Evolutionary conservation across 371 early-diverging fungal genomes (phyloP), one percentile per base, ranked within the genome.

Genomic region (Coemansia sp.): DNA sequence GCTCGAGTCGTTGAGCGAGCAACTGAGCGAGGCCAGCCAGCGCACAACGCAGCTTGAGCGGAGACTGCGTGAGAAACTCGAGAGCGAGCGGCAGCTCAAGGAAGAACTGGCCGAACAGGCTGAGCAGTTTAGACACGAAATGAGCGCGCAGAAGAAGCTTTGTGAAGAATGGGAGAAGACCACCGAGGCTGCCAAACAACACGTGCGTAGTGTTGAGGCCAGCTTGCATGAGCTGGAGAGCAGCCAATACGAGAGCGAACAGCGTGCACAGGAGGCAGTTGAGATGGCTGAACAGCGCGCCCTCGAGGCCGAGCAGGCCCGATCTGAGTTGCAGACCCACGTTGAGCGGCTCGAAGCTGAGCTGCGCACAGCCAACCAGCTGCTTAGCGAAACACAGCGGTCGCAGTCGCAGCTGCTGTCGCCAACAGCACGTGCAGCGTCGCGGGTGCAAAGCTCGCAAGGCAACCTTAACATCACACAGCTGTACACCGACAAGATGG

Each of bases 61-160:
- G 7, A 52, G 80, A 7, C 68, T 82, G 51, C 62, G 77, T 18
- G 57, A 58, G 18, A 66, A 65, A 37, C 29, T 61, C 26, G 74
- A 81, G 37, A 80, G 82, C 61, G 66, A 79, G 59, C 77, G 84
- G 37, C 83, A 82, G 64, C 80, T 84, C 5, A 74, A 84, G 58
- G 81, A 84, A 48, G 80, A 82, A 60, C 71, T 69, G 18, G 64
- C 84, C 4, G 72, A 81, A n/a, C 69, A 77, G 58, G 83, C 85
- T 47, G 85, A 86, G 61, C 83, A 84, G 62, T 91, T 90, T 80
- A 80, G 82, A 51, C 82, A 77, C 56, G 91, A 90, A 56, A 89
- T 90, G 84, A 82, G 69, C 8, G 79, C 87, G 6, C 90, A 89
- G 71, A 82, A 82, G 59, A 83, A 84, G 53, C 72, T 89, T 27